phyloP scores from a whole-genome alignment of 306 rosid genomes.

The Vicia faba region DNA sequence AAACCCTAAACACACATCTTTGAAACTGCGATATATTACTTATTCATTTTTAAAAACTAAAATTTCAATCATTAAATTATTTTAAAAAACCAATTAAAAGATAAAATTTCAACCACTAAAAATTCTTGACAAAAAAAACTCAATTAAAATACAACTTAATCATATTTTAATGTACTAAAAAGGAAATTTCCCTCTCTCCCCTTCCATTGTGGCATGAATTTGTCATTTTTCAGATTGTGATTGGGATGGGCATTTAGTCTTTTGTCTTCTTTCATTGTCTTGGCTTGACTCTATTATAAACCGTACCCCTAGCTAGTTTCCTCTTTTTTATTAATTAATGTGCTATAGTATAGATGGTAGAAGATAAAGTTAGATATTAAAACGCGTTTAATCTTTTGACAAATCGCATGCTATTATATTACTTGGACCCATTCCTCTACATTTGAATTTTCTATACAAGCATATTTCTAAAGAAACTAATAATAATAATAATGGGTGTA shows the following conservation, averaged over 20 bases:
- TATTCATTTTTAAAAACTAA: too few relatives aligned
- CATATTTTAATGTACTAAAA: too few relatives aligned
- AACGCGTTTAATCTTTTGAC: conserved; percentile 69
- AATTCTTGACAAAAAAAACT: too few relatives aligned
- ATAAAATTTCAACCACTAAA: too few relatives aligned
- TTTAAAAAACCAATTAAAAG: too few relatives aligned
- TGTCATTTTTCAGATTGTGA: conserved; percentile 57
- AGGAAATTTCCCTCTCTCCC: conserved; percentile 34
- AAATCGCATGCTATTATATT: conserved; percentile 51
- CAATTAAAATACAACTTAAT: too few relatives aligned
- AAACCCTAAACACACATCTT: too few relatives aligned
- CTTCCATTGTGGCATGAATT: conserved; percentile 54
- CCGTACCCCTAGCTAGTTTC: conserved; percentile 32
- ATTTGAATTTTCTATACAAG: conserved; percentile 26
- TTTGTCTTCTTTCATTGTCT: conserved; percentile 33
- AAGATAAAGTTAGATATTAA: conserved; percentile 38
- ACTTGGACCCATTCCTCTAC: conserved; percentile 45
- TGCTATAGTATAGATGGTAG: conserved; percentile 2
- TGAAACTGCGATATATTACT: too few relatives aligned
- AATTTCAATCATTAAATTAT: too few relatives aligned
- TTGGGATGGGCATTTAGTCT: conserved; percentile 48
- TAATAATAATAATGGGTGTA: background rate
- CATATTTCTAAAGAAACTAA: too few relatives aligned
- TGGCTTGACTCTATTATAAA: conserved; percentile 39
- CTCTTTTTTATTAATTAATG: conserved; percentile 27